Percentiles rank a stretch among this genome's conserved stretches.
Evolutionary conservation across 2,329 filamentous ascomycete genomes (phyloP).

Genomic region (Monosporascus sp.): DNA sequence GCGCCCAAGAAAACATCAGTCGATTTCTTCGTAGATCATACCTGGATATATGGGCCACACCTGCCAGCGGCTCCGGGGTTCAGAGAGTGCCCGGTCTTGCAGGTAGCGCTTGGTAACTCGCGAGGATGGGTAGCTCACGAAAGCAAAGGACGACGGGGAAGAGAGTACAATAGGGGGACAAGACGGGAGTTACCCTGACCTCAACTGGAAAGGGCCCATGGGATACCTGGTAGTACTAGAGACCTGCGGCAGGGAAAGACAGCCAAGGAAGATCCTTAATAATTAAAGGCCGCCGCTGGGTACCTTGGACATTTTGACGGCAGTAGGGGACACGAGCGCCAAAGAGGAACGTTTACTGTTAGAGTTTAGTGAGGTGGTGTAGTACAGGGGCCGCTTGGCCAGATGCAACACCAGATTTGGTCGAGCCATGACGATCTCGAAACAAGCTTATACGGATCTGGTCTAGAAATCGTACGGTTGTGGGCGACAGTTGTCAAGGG

Average conservation of each 20-base stretch:
- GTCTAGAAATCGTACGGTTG: neutral
- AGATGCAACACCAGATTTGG: neutral
- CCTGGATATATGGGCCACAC: slow-evolving; percentile 33
- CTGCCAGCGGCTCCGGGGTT: slow-evolving; percentile 22
- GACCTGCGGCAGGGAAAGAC: neutral
- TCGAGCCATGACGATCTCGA: neutral
- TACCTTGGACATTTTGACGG: neutral
- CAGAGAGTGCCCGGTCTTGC: neutral
- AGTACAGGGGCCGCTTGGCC: neutral
- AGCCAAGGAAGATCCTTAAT: neutral
- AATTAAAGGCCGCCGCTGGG: neutral
- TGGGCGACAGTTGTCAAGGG: neutral
- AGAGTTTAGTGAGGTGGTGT: neutral
- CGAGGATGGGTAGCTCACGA: neutral
- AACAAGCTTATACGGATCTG: neutral
- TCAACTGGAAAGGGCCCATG: neutral
- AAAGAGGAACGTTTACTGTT: neutral
- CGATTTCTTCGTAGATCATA: slow-evolving; percentile 39
- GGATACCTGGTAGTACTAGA: neutral
- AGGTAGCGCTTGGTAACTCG: neutral
- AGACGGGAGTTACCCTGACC: neutral
- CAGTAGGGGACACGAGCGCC: neutral
- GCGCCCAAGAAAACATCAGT: slow-evolving; percentile 31
- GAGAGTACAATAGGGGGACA: neutral
- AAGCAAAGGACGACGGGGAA: neutral